A percentile compares a stretch with the other conserved stretches of the same genome.
phyloP scores from a whole-genome alignment of 1,284 basidiomycete genomes.

The Xanthoconium separans region DNA sequence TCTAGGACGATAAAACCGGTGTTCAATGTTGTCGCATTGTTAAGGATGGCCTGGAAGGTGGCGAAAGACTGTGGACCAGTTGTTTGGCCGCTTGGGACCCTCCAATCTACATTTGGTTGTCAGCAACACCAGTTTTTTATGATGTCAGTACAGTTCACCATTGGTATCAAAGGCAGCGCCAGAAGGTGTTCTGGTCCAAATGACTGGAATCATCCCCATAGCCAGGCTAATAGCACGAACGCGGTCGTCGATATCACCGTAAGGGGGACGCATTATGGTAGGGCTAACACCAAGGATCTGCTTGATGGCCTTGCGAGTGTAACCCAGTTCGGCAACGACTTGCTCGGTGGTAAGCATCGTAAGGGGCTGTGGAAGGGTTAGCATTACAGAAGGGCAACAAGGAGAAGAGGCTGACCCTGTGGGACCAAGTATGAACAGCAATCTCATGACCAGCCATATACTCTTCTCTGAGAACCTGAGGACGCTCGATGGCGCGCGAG shows the following conservation, averaged over 20 bases:
- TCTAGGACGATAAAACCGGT: slow-evolving; percentile 86
- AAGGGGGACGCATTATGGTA: slow-evolving; percentile 63
- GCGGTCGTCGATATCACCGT: slow-evolving; percentile 77
- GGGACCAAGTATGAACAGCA: slow-evolving; percentile 78
- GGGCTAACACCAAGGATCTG: slow-evolving; percentile 77
- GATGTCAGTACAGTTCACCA: slow-evolving; percentile 39
- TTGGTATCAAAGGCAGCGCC: slow-evolving; percentile 79
- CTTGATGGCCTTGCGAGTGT: slow-evolving; percentile 86
- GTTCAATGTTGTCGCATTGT: slow-evolving; percentile 54
- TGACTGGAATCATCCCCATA: slow-evolving; percentile 80
- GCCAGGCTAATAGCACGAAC: slow-evolving; percentile 82
- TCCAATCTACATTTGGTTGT: slow-evolving; percentile 62
- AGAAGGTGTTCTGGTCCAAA: slow-evolving; percentile 68
- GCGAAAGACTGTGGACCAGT: slow-evolving; percentile 54
- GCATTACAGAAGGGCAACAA: background rate
- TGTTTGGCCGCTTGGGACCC: slow-evolving; percentile 70
- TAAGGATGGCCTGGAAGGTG: slow-evolving; percentile 62
- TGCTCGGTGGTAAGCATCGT: slow-evolving; percentile 85
- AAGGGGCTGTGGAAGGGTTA: slow-evolving; percentile 48
- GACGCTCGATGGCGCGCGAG: slow-evolving; percentile 82
- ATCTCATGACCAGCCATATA: slow-evolving; percentile 86
- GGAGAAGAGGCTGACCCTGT: slow-evolving; percentile 43
- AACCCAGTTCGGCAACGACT: slow-evolving; percentile 92
- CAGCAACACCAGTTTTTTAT: background rate
- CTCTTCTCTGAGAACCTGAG: slow-evolving; percentile 76